Conservation (phyloP, 164 flowering plant species). For the Sedum album region DNA sequence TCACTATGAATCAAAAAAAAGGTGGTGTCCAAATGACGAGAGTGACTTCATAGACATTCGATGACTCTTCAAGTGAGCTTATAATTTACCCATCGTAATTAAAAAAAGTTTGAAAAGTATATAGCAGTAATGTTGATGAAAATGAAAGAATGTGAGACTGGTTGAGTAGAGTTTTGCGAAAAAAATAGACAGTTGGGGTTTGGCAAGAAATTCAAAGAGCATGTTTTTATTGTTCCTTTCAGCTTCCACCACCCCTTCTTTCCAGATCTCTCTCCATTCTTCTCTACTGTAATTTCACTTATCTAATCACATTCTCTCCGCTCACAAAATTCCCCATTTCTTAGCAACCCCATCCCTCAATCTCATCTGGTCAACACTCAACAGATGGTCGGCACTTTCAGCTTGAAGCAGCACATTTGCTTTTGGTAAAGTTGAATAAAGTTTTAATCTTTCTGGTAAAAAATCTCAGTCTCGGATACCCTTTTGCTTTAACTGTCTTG, state of each 20-base stretch:
- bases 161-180: neutral
- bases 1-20: too few species aligned
- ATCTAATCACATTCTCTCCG: neutral
- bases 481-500: neutral
- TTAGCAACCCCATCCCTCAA: neutral
- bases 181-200: neutral
- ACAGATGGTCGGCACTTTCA: neutral
- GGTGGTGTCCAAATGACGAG: too few species aligned
- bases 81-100: too few species aligned
- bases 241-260: neutral
- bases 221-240: neutral
- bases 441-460: neutral
- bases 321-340: neutral
- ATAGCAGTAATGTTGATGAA: neutral
- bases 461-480: neutral
- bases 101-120: too few species aligned
- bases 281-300: neutral
- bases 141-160: neutral
- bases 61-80: too few species aligned
- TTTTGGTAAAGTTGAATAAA: neutral
- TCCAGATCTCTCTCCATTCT: neutral
- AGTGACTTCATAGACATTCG: too few species aligned
- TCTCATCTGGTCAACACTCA: slow-evolving; percentile 1
- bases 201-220: slow-evolving; percentile 3
- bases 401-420: neutral